phyloP scores from a whole-genome alignment of 768 basidiomycete genomes.

The Lyophyllum semitale region DNA sequence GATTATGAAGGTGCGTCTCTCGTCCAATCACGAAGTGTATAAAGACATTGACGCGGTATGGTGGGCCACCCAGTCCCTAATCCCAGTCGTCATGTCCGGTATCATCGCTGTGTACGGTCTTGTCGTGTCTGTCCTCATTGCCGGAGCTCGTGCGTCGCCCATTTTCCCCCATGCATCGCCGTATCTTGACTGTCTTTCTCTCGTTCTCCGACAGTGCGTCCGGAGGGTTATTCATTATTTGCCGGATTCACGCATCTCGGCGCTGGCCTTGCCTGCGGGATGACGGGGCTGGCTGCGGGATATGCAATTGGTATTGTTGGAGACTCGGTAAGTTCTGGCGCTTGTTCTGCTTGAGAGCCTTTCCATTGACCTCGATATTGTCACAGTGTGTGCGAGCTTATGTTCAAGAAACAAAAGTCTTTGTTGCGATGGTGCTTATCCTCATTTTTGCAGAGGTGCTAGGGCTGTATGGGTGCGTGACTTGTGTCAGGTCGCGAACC shows the following conservation, averaged over 20 bases:
- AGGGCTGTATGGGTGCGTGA: slow-evolving; percentile 63
- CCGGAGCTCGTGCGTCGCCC: slow-evolving; percentile 51
- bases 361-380: background rate
- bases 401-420: slow-evolving; percentile 86
- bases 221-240: slow-evolving; percentile 74
- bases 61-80: slow-evolving; percentile 66
- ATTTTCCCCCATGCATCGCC: background rate
- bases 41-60: background rate
- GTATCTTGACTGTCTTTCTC: slow-evolving; percentile 10
- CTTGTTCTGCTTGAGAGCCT: background rate
- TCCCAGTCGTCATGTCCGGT: slow-evolving; percentile 98
- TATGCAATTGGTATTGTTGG: slow-evolving; percentile 95
- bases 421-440: slow-evolving; percentile 95
- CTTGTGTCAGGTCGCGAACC: background rate
- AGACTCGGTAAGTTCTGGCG: slow-evolving; percentile 69
- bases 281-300: slow-evolving; percentile 91
- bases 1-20: slow-evolving; percentile 86
- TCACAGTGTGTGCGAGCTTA: slow-evolving; percentile 41
- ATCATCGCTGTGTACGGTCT: slow-evolving; percentile 98
- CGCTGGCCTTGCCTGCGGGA: slow-evolving; percentile 87
- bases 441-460: slow-evolving; percentile 92
- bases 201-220: slow-evolving; percentile 48
- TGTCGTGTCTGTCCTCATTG: slow-evolving; percentile 92
- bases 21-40: background rate
- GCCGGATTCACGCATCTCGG: slow-evolving; percentile 92